These are phyloP conservation scores for Neofusicoccum parvum DNA, from an alignment of 2,329 filamentous ascomycete genomes.

Conservation along the genomic window DNA sequence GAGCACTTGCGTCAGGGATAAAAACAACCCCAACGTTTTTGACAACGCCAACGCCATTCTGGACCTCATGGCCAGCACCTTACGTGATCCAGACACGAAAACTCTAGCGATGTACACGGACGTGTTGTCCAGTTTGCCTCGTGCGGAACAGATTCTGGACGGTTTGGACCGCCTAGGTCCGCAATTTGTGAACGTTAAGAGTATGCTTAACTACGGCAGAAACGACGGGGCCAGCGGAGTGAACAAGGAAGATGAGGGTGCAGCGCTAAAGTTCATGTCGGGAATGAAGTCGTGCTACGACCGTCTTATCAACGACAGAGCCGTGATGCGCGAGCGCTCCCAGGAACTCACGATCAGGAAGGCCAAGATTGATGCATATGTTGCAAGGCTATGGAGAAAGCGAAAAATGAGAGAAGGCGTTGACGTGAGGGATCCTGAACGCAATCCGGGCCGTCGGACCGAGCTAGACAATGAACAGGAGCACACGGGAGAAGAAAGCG, in stretches of 20 bases:
- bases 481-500: not conserved
- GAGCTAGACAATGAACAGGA: not conserved
- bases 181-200: not conserved
- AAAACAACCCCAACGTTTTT: constrained; percentile 71
- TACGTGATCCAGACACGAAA: not conserved
- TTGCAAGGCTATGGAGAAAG: not conserved
- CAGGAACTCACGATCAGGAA: not conserved
- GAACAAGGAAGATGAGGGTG: not conserved
- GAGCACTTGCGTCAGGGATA: constrained; percentile 73
- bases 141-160: not conserved
- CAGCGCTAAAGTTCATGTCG: not conserved
- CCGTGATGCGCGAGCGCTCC: not conserved
- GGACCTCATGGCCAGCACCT: constrained; percentile 3
- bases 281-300: not conserved
- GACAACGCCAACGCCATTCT: constrained; percentile 66
- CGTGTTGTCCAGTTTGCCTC: not conserved
- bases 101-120: constrained; percentile 3
- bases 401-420: not conserved
- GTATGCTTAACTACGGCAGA: not conserved
- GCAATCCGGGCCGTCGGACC: not conserved
- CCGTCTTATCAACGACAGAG: not conserved
- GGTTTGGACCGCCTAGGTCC: not conserved
- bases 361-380: not conserved
- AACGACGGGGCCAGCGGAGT: not conserved
- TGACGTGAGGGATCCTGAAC: not conserved